A percentile compares a stretch with the other conserved stretches of the same genome.
Evolutionary conservation across 192 early-diverging fungal genomes (phyloP).

Genomic region (Fimicolochytrium jonesii): DNA sequence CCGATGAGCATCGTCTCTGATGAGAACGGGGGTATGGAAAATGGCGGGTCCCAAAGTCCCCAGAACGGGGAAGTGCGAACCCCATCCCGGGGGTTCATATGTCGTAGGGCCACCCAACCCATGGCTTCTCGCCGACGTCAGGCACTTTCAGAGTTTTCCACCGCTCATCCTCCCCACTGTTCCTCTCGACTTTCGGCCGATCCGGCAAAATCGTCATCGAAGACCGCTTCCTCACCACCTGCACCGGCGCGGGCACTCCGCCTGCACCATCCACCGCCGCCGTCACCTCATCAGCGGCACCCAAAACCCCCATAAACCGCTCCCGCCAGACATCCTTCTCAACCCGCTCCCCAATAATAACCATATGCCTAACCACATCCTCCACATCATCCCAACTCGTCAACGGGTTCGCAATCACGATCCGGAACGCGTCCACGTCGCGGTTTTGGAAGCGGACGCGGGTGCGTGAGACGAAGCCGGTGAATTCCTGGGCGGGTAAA

Average conservation of each 20-base stretch:
- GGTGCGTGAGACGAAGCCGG: constrained; percentile 47
- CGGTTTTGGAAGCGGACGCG: constrained; percentile 19
- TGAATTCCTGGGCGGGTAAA: background rate
- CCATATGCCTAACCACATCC: constrained; percentile 35
- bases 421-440: constrained; percentile 46
- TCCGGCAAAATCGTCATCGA: too few relatives aligned
- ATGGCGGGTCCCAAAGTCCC: too few relatives aligned
- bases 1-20: too few relatives aligned
- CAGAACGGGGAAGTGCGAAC: too few relatives aligned
- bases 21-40: too few relatives aligned
- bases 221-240: background rate
- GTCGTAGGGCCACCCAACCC: constrained; percentile 51
- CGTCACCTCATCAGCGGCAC: background rate
- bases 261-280: background rate
- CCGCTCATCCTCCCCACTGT: background rate
- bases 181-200: background rate
- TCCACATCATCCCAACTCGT: constrained; percentile 53
- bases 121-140: constrained; percentile 22
- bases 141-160: constrained; percentile 2
- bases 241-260: background rate
- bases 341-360: constrained; percentile 31
- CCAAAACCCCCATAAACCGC: too few relatives aligned
- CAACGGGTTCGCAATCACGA: constrained; percentile 53
- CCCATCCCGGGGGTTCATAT: too few relatives aligned
- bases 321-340: constrained; percentile 36